phyloP scores from a whole-genome alignment of 139 green algal species.

The Chlorella sorokiniana region DNA sequence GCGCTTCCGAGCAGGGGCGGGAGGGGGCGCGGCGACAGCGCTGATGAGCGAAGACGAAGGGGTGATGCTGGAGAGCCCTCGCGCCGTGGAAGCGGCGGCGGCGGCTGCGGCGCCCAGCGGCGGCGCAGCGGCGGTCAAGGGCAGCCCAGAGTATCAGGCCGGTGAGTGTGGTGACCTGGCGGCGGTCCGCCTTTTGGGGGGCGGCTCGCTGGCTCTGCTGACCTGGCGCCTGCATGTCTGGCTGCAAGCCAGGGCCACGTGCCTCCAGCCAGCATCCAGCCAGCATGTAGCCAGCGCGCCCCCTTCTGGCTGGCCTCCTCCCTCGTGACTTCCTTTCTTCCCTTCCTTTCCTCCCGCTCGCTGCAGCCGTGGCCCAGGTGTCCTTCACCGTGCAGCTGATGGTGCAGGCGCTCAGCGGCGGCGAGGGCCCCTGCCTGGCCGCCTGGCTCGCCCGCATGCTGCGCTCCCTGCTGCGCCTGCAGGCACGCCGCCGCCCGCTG shows the following conservation, averaged over 20 bases:
- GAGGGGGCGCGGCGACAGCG: not conserved
- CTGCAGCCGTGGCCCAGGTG: conserved; percentile 15
- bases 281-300: not conserved
- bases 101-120: not conserved
- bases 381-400: conserved; percentile 17
- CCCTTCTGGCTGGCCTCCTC: not conserved
- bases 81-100: not conserved
- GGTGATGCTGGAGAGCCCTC: not conserved
- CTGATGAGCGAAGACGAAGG: conserved; percentile 27
- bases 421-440: conserved; percentile 47
- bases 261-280: not conserved
- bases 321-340: not conserved
- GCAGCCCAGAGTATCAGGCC: conserved; percentile 22
- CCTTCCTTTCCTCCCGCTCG: not conserved
- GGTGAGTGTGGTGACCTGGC: not conserved
- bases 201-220: not conserved
- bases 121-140: conserved; percentile 5
- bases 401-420: conserved; percentile 36
- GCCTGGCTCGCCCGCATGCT: conserved; percentile 66
- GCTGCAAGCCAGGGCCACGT: not conserved
- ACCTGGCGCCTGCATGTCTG: not conserved
- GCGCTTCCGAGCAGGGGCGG: not conserved
- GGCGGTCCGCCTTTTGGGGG: not conserved
- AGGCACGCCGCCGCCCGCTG: no score
- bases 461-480: conserved; percentile 64